Conservation (phyloP, 345 rosid genomes). For the Citrus cavaleriei region DNA sequence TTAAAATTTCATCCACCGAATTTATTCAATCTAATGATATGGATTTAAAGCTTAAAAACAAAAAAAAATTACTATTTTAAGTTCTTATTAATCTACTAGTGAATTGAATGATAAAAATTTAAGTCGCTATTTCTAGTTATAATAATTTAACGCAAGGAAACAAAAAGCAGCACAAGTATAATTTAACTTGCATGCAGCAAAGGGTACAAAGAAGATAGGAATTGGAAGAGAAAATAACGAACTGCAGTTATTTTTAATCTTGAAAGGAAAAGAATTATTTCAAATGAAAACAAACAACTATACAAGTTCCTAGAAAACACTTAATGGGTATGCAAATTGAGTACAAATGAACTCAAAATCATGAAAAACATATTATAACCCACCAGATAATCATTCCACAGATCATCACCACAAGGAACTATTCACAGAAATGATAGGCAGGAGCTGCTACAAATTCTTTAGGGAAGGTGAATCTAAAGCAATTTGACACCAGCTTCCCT, state of each 20-base stretch:
- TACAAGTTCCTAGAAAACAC: not conserved
- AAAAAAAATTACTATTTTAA: too few species aligned
- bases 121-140: too few species aligned
- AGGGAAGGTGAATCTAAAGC: conserved; percentile 17
- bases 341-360: not conserved
- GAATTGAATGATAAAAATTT: too few species aligned
- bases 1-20: too few species aligned
- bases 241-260: not conserved
- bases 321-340: not conserved
- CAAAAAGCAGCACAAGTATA: not conserved
- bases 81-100: too few species aligned
- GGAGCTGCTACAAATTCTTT: too few species aligned
- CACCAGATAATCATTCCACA: not conserved
- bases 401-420: not conserved
- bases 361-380: not conserved
- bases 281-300: not conserved
- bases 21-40: too few species aligned
- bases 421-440: too few species aligned
- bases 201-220: not conserved
- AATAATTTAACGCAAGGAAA: not conserved
- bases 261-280: not conserved
- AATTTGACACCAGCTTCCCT: conserved; percentile 67
- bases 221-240: not conserved
- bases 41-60: too few species aligned
- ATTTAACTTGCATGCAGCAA: not conserved